These are phyloP conservation scores for Termitomyces sp. DNA, from an alignment of 768 basidiomycete species.

Conservation along the genomic window DNA sequence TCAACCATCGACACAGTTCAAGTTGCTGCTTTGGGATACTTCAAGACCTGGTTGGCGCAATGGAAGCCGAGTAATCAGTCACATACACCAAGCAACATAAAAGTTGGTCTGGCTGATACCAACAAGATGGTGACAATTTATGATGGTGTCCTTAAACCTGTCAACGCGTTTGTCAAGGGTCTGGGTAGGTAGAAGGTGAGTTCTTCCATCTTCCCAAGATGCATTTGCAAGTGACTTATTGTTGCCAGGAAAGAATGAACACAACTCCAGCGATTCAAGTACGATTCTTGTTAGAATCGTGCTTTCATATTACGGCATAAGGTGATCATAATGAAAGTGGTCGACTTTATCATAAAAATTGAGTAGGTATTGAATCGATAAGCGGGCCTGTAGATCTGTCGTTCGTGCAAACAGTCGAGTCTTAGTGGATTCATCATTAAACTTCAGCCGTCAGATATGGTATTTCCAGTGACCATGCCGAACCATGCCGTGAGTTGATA, in stretches of 20 bases:
- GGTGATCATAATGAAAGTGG: background rate
- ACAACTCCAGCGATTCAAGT: background rate
- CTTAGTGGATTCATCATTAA: background rate
- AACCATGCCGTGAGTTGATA: background rate
- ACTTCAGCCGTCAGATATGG: background rate
- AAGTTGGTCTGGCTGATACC: background rate
- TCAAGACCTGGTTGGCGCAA: conserved; percentile 53
- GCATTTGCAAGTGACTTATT: background rate
- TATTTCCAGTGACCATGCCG: background rate
- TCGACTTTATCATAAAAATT: background rate
- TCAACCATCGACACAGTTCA: conserved; percentile 50
- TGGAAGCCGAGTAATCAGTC: conserved; percentile 22
- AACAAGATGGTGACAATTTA: background rate
- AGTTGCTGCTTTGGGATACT: conserved; percentile 39
- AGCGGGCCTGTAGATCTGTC: background rate
- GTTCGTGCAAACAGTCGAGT: background rate
- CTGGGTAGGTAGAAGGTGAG: conserved; percentile 10
- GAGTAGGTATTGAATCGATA: background rate
- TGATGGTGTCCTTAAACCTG: conserved; percentile 18
- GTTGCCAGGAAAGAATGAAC: background rate
- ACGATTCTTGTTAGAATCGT: background rate
- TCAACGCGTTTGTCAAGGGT: conserved; percentile 29
- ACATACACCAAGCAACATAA: background rate
- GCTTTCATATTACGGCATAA: background rate
- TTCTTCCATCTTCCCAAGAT: background rate